Percentiles rank a stretch among this genome's conserved stretches.
These are phyloP conservation scores for Clonostachys chloroleuca DNA, from an alignment of 2,329 filamentous ascomycete species.

Conservation along the genomic window DNA sequence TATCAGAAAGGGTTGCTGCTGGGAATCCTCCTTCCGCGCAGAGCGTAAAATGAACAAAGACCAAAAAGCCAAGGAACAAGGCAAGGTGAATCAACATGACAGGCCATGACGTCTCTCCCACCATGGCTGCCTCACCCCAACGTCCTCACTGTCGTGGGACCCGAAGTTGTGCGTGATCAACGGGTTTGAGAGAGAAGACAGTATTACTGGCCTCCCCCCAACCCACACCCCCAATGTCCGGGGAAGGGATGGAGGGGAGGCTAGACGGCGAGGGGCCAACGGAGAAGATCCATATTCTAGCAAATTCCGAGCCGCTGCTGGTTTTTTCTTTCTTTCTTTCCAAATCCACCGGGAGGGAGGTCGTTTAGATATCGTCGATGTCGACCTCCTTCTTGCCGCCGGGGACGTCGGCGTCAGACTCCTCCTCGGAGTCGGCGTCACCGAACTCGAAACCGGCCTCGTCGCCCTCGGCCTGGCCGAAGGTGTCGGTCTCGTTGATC, in stretches of 20 bases:
- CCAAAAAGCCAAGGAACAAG: slow-evolving; percentile 7
- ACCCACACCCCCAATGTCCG: no score
- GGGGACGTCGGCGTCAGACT: slow-evolving; percentile 42
- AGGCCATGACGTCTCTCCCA: slow-evolving; percentile 59
- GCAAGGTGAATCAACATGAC: slow-evolving; percentile 11
- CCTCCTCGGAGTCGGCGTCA: slow-evolving; percentile 69
- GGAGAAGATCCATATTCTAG: no score
- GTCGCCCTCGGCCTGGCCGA: slow-evolving; percentile 85
- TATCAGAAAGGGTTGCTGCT: neutral
- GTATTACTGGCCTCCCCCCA: slow-evolving; percentile 27
- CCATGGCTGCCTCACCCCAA: slow-evolving; percentile 31
- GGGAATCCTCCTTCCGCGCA: neutral
- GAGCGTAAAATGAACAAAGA: slow-evolving; percentile 6
- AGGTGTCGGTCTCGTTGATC: slow-evolving; percentile 99
- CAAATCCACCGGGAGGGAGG: neutral
- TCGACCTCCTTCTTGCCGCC: slow-evolving; percentile 75
- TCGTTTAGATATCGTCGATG: slow-evolving; percentile 87
- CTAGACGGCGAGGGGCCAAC: no score
- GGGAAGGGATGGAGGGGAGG: slow-evolving; percentile 4
- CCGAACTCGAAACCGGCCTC: slow-evolving; percentile 99
- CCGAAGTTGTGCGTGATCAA: slow-evolving; percentile 9
- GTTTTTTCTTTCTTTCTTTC: neutral
- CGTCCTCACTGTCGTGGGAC: slow-evolving; percentile 40
- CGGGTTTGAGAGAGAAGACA: slow-evolving; percentile 63
- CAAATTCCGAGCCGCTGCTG: no score